A percentile compares a stretch with the other conserved stretches of the same genome.
These are phyloP conservation scores for Geotrichum reessii DNA, from an alignment of 1,139 yeast species.

Conservation along the genomic window DNA sequence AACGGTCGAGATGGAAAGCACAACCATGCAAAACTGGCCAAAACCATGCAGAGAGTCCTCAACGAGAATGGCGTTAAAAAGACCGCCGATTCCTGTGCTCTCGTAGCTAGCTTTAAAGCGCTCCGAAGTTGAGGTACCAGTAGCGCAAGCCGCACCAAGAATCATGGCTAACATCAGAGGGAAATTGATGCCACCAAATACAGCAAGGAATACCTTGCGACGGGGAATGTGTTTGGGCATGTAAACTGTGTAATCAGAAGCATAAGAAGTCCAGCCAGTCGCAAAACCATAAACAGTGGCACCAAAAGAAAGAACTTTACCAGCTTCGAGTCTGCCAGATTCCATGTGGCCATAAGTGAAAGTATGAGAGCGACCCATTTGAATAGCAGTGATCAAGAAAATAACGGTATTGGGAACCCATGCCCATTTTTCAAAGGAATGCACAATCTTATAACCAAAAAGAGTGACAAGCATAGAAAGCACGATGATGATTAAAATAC, in stretches of 20 bases:
- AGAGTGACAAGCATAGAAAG: constrained; percentile 71
- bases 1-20: constrained; percentile 75
- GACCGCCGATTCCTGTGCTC: constrained; percentile 67
- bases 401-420: constrained; percentile 79
- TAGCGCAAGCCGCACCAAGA: constrained; percentile 83
- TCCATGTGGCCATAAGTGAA: constrained; percentile 48
- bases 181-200: constrained; percentile 54
- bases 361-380: constrained; percentile 60
- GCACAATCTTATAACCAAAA: constrained; percentile 81
- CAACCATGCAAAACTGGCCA: constrained; percentile 83
- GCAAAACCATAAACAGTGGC: constrained; percentile 84
- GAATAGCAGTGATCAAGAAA: constrained; percentile 71
- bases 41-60: constrained; percentile 77
- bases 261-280: constrained; percentile 91
- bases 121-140: constrained; percentile 45
- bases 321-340: constrained; percentile 53
- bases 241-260: constrained; percentile 88
- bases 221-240: constrained; percentile 60
- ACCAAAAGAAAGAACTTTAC: constrained; percentile 75
- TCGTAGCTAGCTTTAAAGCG: constrained; percentile 51
- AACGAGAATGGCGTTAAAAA: constrained; percentile 70
- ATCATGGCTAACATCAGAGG: constrained; percentile 72
- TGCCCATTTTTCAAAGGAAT: constrained; percentile 73
- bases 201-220: constrained; percentile 55
- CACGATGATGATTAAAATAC: constrained; percentile 65